These are phyloP conservation scores for Aspergillus sergii DNA, from an alignment of 2,329 filamentous ascomycete species.

Conservation along the genomic window DNA sequence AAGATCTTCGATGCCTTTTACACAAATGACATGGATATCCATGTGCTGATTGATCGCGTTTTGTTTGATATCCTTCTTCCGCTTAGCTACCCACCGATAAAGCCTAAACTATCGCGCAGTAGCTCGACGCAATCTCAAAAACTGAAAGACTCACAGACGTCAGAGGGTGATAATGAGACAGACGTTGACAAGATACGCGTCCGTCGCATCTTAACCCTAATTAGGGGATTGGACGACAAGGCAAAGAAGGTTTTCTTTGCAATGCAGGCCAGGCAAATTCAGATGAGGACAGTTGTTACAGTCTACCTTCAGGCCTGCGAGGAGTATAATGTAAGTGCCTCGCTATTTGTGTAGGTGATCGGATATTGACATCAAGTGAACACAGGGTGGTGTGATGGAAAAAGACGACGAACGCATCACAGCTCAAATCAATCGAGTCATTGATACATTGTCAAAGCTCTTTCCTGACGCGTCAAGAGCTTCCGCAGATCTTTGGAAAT, in stretches of 20 bases:
- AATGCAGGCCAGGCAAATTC: slow-evolving; percentile 75
- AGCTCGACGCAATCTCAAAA: slow-evolving; percentile 61
- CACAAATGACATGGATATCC: slow-evolving; percentile 84
- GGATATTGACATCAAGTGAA: not conserved
- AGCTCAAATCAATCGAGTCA: slow-evolving; percentile 69
- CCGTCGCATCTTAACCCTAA: slow-evolving; percentile 79
- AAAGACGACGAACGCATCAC: slow-evolving; percentile 67
- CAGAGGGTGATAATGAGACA: slow-evolving; percentile 40
- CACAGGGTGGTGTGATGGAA: slow-evolving; percentile 72
- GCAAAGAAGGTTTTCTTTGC: slow-evolving; percentile 88
- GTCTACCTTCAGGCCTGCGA: slow-evolving; percentile 85
- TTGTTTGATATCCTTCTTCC: slow-evolving; percentile 89
- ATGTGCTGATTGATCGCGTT: slow-evolving; percentile 79
- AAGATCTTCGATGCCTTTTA: slow-evolving; percentile 87
- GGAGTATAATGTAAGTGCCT: slow-evolving; percentile 66
- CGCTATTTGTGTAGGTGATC: not conserved
- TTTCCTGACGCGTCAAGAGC: slow-evolving; percentile 76
- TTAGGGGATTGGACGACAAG: slow-evolving; percentile 74
- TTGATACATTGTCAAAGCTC: slow-evolving; percentile 71
- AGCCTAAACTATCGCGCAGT: slow-evolving; percentile 50
- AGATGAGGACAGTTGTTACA: slow-evolving; percentile 71
- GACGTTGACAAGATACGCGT: slow-evolving; percentile 69
- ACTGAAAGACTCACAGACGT: slow-evolving; percentile 38
- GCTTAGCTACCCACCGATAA: slow-evolving; percentile 77
- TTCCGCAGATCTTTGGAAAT: slow-evolving; percentile 79